Percentiles rank a stretch among this genome's conserved stretches.
Evolutionary conservation across 306 rosid species (phyloP).

Genomic region (Lathyrus tuberosus): DNA sequence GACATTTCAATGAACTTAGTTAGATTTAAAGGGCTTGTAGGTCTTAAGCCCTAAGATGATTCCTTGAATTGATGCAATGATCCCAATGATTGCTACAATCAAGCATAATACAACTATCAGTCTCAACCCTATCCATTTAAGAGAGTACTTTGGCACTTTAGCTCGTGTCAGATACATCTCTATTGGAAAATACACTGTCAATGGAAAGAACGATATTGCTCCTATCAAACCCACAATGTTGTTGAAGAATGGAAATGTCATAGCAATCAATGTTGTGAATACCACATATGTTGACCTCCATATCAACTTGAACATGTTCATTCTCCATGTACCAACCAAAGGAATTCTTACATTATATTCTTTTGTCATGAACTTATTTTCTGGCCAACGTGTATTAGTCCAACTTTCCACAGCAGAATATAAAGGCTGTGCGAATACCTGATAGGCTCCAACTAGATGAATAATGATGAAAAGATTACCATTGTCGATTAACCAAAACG

Average conservation of each 20-base stretch:
- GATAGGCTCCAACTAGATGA: not conserved
- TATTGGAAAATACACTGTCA: too few relatives aligned
- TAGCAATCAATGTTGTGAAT: slow-evolving; percentile 42
- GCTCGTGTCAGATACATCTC: slow-evolving; percentile 50
- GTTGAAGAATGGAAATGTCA: slow-evolving; percentile 64
- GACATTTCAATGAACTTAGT: not conserved
- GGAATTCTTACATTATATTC: slow-evolving; percentile 45
- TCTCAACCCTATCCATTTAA: not conserved
- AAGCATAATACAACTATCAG: not conserved
- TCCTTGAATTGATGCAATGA: not conserved
- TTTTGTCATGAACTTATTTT: slow-evolving; percentile 39
- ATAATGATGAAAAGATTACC: too few relatives aligned
- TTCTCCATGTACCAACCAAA: slow-evolving; percentile 39
- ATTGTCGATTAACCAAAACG: too few relatives aligned
- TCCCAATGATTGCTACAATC: not conserved
- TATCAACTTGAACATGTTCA: slow-evolving; percentile 46
- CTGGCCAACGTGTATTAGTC: slow-evolving; percentile 43
- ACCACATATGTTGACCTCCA: slow-evolving; percentile 39
- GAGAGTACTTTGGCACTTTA: slow-evolving; percentile 50
- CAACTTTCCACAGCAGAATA: slow-evolving; percentile 35
- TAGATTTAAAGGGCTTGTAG: not conserved
- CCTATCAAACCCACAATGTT: too few relatives aligned
- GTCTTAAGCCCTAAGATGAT: not conserved
- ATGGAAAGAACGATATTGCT: too few relatives aligned
- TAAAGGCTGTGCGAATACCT: slow-evolving; percentile 49